A percentile compares a stretch with the other conserved stretches of the same genome.
These are phyloP conservation scores for Nectriaceae sp. DNA, from an alignment of 2,329 filamentous ascomycete species.

Conservation along the genomic window DNA sequence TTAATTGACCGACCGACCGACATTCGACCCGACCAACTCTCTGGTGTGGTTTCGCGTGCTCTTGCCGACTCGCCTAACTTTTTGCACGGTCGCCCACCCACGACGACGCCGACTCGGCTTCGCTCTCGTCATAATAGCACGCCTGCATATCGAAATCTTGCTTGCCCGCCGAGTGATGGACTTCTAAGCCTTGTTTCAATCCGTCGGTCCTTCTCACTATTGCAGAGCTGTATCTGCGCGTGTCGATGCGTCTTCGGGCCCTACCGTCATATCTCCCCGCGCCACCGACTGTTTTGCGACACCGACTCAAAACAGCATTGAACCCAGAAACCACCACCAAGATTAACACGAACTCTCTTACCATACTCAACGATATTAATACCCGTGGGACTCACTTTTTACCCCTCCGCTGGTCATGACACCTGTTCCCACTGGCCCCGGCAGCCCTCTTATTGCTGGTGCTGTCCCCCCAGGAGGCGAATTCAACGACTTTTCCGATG, in stretches of 20 bases:
- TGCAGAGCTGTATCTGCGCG: slow-evolving; percentile 2
- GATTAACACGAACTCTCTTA: too few species aligned
- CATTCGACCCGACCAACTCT: background rate
- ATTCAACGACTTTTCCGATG: slow-evolving; percentile 41
- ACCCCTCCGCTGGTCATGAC: slow-evolving; percentile 36
- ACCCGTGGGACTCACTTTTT: background rate
- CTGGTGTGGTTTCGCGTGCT: background rate
- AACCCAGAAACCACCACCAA: too few species aligned
- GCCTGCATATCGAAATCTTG: background rate
- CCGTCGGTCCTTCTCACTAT: background rate
- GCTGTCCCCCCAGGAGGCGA: slow-evolving; percentile 39
- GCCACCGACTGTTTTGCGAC: slow-evolving; percentile 24
- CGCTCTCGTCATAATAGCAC: background rate
- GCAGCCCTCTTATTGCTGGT: slow-evolving; percentile 43
- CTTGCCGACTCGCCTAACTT: background rate
- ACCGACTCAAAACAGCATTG: slow-evolving; percentile 22
- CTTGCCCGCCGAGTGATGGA: background rate
- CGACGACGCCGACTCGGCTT: background rate
- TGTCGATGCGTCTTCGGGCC: slow-evolving; percentile 22
- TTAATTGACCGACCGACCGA: background rate
- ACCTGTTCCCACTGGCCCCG: slow-evolving; percentile 33
- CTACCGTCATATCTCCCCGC: slow-evolving; percentile 17
- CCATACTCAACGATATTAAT: too few species aligned
- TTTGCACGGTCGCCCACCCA: background rate
- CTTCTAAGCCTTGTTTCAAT: background rate